phyloP scores from a whole-genome alignment of 148 eudicot genomes.

The Chenopodium album region DNA sequence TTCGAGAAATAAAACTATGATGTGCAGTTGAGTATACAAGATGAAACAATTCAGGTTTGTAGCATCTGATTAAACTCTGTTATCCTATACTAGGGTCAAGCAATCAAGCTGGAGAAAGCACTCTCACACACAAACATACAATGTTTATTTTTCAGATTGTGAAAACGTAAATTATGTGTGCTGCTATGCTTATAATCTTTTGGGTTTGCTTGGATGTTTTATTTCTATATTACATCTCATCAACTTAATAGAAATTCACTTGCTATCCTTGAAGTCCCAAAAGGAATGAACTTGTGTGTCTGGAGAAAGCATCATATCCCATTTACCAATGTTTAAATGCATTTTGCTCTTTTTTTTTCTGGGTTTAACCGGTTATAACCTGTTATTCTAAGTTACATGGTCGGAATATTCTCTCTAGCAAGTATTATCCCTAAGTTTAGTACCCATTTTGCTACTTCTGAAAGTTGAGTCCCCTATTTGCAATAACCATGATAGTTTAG shows the following conservation, averaged over 20 bases:
- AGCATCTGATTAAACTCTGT: not conserved
- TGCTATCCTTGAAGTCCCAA: conserved; percentile 52
- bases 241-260: not conserved
- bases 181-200: too few species aligned
- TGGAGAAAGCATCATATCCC: too few species aligned
- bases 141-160: not conserved
- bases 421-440: too few species aligned
- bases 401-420: too few species aligned
- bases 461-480: too few species aligned
- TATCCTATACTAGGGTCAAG: not conserved
- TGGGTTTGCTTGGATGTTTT: not conserved
- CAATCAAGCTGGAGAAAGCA: not conserved
- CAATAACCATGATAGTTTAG: too few species aligned
- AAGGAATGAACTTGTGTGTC: conserved; percentile 24
- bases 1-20: not conserved
- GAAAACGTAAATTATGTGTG: too few species aligned
- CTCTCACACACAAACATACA: not conserved
- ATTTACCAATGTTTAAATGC: too few species aligned
- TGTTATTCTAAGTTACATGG: too few species aligned
- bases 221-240: not conserved
- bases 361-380: too few species aligned
- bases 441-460: too few species aligned
- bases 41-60: not conserved
- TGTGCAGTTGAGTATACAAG: not conserved
- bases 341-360: too few species aligned